Evolutionary conservation across 257 asterid genomes (phyloP).

Genomic region (Jacaranda copaia): DNA sequence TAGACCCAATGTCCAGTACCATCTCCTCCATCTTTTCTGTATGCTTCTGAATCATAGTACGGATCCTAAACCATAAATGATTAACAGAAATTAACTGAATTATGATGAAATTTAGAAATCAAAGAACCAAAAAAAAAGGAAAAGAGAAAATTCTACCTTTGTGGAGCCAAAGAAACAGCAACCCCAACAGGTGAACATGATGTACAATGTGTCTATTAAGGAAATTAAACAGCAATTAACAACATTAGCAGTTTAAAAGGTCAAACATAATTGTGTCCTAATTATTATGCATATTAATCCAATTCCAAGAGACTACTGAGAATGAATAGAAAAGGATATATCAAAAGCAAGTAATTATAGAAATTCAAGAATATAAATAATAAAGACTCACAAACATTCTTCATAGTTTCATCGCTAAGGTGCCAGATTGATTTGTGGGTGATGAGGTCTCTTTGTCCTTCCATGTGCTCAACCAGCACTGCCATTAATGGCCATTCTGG

Average conservation of each 20-base stretch:
- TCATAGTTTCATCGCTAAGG: conserved; percentile 79
- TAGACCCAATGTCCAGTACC: conserved; percentile 92
- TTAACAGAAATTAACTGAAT: background rate
- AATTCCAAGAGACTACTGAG: too few relatives aligned
- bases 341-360: background rate
- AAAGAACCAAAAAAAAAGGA: background rate
- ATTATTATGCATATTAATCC: too few relatives aligned
- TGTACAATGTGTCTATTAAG: conserved; percentile 67
- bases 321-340: background rate
- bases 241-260: background rate
- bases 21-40: conserved; percentile 88
- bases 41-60: conserved; percentile 77
- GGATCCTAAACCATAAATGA: conserved; percentile 65
- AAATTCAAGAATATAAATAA: background rate
- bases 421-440: conserved; percentile 95
- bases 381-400: conserved; percentile 69
- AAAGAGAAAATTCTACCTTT: conserved; percentile 51
- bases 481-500: conserved; percentile 95
- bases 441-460: conserved; percentile 82
- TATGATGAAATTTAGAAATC: background rate
- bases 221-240: background rate
- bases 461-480: conserved; percentile 76
- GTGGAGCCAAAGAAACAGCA: conserved; percentile 84
- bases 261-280: too few relatives aligned
- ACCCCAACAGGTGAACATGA: conserved; percentile 92